Conservation (phyloP, 2,329 filamentous ascomycete genomes). For the Arthrobotrys megalospora region DNA sequence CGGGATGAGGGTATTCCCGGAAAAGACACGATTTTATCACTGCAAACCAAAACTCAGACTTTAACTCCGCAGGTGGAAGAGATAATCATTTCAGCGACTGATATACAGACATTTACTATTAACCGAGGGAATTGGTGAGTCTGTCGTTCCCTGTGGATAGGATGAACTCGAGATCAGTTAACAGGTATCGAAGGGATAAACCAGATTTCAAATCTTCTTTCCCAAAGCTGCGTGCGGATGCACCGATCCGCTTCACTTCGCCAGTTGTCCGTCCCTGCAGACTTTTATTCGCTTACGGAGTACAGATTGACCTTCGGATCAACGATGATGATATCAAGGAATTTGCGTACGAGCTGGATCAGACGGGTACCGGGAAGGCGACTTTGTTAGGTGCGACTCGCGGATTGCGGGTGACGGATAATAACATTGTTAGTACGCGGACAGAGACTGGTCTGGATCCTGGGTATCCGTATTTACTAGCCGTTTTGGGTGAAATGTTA, state of each 20-base stretch:
- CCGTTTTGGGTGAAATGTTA: conserved; percentile 20
- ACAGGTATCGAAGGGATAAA: conserved; percentile 32
- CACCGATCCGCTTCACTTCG: conserved; percentile 14
- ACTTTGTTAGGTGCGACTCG: conserved; percentile 24
- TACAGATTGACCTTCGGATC: conserved; percentile 33
- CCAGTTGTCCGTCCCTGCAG: conserved; percentile 20
- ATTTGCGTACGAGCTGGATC: conserved; percentile 15
- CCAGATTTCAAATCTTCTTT: conserved; percentile 18
- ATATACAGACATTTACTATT: conserved; percentile 23
- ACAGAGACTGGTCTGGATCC: conserved; percentile 8
- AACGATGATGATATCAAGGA: conserved; percentile 17
- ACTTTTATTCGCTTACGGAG: conserved; percentile 34
- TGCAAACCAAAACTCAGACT: conserved; percentile 7
- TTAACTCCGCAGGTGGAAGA: conserved; percentile 37
- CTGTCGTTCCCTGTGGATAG: not conserved
- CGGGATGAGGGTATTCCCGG: conserved; percentile 5
- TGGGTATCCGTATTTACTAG: conserved; percentile 45
- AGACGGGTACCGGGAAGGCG: not conserved
- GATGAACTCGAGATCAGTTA: not conserved
- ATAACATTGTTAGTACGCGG: conserved; percentile 13
- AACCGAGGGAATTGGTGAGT: conserved; percentile 29
- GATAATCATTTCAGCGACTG: conserved; percentile 31
- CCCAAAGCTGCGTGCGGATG: conserved; percentile 43
- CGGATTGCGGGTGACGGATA: conserved; percentile 5
- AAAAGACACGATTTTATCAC: conserved; percentile 37